These are phyloP conservation scores for Rickenella mellea DNA, from an alignment of 768 basidiomycete species.

Conservation along the genomic window DNA sequence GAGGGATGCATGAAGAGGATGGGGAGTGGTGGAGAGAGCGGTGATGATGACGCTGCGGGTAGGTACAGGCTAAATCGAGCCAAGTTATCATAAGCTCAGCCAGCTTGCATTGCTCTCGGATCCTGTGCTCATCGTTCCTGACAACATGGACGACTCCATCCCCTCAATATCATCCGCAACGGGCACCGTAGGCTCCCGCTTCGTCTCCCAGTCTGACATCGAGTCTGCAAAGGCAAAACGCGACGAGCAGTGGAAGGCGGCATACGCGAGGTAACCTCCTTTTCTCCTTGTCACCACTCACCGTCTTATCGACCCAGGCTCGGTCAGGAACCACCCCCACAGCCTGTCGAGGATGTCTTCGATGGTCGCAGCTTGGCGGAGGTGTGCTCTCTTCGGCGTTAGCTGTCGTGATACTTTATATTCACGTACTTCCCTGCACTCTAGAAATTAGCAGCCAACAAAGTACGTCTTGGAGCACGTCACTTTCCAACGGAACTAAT, in stretches of 20 bases:
- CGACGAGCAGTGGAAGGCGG: conserved; percentile 86
- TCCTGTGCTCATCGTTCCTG: neutral
- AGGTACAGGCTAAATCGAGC: too few relatives aligned
- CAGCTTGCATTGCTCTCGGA: neutral
- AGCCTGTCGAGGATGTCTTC: conserved; percentile 64
- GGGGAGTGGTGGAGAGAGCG: conserved; percentile 4
- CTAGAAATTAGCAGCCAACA: conserved; percentile 86
- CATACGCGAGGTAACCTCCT: conserved; percentile 59
- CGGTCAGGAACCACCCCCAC: conserved; percentile 77
- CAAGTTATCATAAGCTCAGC: neutral
- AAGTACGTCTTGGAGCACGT: conserved; percentile 33
- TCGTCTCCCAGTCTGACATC: conserved; percentile 72
- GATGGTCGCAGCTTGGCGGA: conserved; percentile 85
- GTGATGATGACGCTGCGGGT: conserved; percentile 1
- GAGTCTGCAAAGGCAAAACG: conserved; percentile 60
- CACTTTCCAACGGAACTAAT: conserved; percentile 10
- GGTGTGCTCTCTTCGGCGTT: conserved; percentile 35
- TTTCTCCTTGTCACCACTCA: conserved; percentile 2
- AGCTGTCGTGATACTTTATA: neutral
- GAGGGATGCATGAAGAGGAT: conserved; percentile 10
- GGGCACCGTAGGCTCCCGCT: conserved; percentile 75
- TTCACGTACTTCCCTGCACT: neutral
- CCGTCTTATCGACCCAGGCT: conserved; percentile 33
- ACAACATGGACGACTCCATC: conserved; percentile 51
- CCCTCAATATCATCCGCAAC: conserved; percentile 66